Base-by-base conservation (phyloP, 768 basidiomycete genomes). In the Rhizopogon vinicolor region DNA sequence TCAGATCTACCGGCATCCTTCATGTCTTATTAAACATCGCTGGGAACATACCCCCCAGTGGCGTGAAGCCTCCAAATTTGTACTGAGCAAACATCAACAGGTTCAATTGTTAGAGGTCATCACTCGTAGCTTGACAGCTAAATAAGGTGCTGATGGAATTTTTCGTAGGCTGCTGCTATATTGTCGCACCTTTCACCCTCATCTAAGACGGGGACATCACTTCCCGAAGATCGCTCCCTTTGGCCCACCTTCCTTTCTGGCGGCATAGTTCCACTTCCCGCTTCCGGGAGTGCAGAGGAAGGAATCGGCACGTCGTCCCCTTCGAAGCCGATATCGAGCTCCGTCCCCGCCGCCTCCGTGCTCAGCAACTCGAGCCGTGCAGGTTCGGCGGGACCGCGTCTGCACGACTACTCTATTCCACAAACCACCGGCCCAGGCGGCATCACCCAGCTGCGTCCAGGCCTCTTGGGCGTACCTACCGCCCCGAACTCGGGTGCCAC, bases 1-100 rank as follows among this genome's bases (percentile, higher is more conserved):
- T 28, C 65, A 91, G 89, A 84, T 91, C 40, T 93, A 91, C 69
- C 85, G 89, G 51, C 95, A 98, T 71, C 93, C 93, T 2, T 92
- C 90, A 12, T 98, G 95, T 71, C 77, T 98, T 46, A 91, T 95
- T 71, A 98, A 98, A 71, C 96, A 98, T 66, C 89, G 96, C 35
- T 98, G 96, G 96, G 95, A 98, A 65, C 93, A 96, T 66, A 92
- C 91, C 35, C 91, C 91, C 18, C 93, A 97, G 64, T 98, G 96
- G 96, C 87, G 89, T 43, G 91, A 94, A 68, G 89, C 94, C 2
- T 82, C 88, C 60, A 92, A 94, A 68, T 86, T 94, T 63, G 83
- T 93, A 33, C 77, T 98, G 55, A 91, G 87, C 72, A 98, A 98
- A 73, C 95, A 98, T 68, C 94, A 98, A 65, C 95, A 98, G 62